phyloP scores from a whole-genome alignment of 176 grass and related monocot genomes.

The Dendrocalamus sinicus region DNA sequence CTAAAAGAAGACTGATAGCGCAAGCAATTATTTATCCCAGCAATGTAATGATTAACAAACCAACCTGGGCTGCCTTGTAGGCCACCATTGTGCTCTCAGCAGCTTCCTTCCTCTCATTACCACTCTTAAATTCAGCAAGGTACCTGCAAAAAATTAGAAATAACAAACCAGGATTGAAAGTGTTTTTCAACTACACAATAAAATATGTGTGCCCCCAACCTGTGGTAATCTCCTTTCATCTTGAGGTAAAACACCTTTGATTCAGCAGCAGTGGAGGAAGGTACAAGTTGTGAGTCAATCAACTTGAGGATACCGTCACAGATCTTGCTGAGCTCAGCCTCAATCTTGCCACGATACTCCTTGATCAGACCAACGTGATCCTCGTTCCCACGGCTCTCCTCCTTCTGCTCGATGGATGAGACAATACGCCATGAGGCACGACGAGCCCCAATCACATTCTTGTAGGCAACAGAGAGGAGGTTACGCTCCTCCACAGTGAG shows the following conservation, averaged over 20 bases:
- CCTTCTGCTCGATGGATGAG: not conserved
- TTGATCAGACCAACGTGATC: not conserved
- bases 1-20: not conserved
- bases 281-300: not conserved
- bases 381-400: not conserved
- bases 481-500: not conserved
- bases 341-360: not conserved
- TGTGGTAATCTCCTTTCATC: conserved; percentile 1
- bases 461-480: not conserved
- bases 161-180: not conserved
- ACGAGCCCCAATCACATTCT: conserved; percentile 3
- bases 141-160: not conserved
- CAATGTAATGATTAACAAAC: not conserved
- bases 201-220: not conserved
- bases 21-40: not conserved
- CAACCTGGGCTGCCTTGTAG: not conserved
- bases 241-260: not conserved
- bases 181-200: not conserved
- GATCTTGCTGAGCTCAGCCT: not conserved
- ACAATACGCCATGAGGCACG: not conserved
- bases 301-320: not conserved
- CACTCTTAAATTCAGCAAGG: not conserved
- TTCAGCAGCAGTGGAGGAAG: not conserved
- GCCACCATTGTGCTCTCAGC: not conserved
- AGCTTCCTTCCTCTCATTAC: not conserved